Evolutionary conservation across 179 eudicot genomes (phyloP).

Genomic region (Monotropa hypopitys): DNA sequence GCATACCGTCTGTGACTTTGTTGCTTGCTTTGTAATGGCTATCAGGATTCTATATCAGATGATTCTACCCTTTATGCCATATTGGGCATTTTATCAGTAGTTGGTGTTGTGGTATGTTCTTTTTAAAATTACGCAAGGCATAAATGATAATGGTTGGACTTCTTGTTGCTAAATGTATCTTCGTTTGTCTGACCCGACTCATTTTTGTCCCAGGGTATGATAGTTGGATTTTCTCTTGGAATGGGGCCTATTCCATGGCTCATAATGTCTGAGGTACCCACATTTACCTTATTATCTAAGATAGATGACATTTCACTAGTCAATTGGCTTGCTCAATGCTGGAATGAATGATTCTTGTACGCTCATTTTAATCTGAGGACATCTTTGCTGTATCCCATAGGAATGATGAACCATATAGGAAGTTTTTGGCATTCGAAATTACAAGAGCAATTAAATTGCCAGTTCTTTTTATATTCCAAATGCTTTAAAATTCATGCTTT

Average conservation of each 20-base stretch:
- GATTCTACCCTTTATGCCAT: slow-evolving; percentile 42
- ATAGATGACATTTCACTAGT: not conserved
- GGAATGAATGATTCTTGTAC: not conserved
- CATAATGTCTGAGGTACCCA: slow-evolving; percentile 92
- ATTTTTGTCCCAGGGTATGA: slow-evolving; percentile 50
- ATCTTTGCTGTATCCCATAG: not conserved
- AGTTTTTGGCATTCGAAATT: not conserved
- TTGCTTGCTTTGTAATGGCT: not conserved
- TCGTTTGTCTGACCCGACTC: slow-evolving; percentile 4
- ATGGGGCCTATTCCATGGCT: slow-evolving; percentile 97
- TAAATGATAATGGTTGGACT: not conserved
- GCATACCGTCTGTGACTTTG: not conserved
- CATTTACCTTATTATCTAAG: not conserved
- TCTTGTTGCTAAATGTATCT: slow-evolving; percentile 2
- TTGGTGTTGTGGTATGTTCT: slow-evolving; percentile 83
- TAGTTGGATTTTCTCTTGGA: slow-evolving; percentile 77
- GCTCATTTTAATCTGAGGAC: not conserved
- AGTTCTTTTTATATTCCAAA: not conserved
- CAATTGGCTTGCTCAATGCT: not conserved
- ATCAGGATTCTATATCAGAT: slow-evolving; percentile 35
- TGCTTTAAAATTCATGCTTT: not conserved
- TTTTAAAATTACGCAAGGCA: not conserved
- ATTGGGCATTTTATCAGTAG: slow-evolving; percentile 53
- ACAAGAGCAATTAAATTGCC: not conserved
- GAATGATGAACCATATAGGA: not conserved